Evolutionary conservation across 1,284 basidiomycete genomes (phyloP).

Genomic region (Marasmius fiardii): DNA sequence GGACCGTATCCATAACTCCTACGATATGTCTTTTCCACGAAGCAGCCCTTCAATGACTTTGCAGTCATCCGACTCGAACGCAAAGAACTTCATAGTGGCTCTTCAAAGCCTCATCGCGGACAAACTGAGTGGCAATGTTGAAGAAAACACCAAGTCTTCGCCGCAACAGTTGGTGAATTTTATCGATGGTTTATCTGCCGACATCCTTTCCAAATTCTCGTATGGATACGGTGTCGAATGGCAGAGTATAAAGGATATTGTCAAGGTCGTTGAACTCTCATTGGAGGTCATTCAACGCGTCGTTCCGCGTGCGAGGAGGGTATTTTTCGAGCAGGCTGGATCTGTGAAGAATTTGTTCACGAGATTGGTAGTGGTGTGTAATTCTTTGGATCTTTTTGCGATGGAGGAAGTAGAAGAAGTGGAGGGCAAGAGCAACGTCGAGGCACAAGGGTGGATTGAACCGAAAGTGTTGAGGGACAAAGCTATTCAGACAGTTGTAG

Average conservation of each 20-base stretch:
- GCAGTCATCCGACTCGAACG: slow-evolving; percentile 8
- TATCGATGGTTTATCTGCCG: not conserved
- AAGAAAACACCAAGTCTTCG: not conserved
- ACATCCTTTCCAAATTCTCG: not conserved
- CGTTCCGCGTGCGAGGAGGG: not conserved
- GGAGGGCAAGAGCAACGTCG: slow-evolving; percentile 32
- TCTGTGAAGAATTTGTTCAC: slow-evolving; percentile 39
- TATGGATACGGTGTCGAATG: not conserved
- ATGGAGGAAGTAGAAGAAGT: slow-evolving; percentile 35
- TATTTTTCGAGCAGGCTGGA: not conserved
- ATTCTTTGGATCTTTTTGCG: slow-evolving; percentile 55
- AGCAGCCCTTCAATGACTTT: not conserved
- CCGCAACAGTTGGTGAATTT: not conserved
- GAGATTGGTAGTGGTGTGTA: slow-evolving; percentile 49
- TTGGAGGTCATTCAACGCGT: slow-evolving; percentile 3
- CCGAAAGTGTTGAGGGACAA: slow-evolving; percentile 36
- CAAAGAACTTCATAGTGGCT: not conserved
- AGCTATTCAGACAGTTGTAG: slow-evolving; percentile 29
- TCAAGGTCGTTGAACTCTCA: not conserved
- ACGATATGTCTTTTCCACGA: not conserved
- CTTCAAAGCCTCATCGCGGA: not conserved
- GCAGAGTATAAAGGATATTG: not conserved
- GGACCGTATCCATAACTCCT: not conserved
- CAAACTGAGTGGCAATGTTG: not conserved
- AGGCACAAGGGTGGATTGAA: slow-evolving; percentile 13